Evolutionary conservation across 164 flowering plant species (phyloP).

Genomic region (Tinospora cordifolia): DNA sequence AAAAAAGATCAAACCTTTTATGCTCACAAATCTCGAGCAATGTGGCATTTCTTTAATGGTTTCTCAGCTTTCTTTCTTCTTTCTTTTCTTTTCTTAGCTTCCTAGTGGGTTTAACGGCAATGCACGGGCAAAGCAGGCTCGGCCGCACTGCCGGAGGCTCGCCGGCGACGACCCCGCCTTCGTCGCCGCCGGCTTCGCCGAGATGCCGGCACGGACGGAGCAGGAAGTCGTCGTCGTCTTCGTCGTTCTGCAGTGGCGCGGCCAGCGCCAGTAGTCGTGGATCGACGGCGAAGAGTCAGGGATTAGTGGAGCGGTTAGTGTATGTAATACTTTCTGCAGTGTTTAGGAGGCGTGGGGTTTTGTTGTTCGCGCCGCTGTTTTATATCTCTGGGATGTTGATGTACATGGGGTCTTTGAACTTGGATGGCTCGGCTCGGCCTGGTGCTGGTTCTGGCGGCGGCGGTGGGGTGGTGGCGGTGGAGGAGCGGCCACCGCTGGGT

Average conservation of each 20-base stretch:
- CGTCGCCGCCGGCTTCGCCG: constrained; percentile 42
- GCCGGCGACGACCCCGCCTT: constrained; percentile 12
- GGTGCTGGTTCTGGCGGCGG: too few relatives aligned
- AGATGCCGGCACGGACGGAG: constrained; percentile 34
- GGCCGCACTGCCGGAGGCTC: constrained; percentile 16
- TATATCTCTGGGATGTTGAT: constrained; percentile 52
- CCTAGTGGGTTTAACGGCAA: constrained; percentile 1
- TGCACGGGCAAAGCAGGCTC: constrained; percentile 59
- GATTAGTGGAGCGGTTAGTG: constrained; percentile 34
- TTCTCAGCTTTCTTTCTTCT: too few relatives aligned
- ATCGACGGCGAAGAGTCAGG: constrained; percentile 22
- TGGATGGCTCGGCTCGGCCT: constrained; percentile 24
- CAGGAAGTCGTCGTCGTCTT: constrained; percentile 10
- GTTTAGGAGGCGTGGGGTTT: constrained; percentile 46
- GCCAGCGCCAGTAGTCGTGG: neutral
- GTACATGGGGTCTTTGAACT: constrained; percentile 48
- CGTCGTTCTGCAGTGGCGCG: constrained; percentile 8
- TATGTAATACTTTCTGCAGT: constrained; percentile 46
- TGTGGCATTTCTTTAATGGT: too few relatives aligned
- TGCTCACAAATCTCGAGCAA: too few relatives aligned
- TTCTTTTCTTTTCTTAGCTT: too few relatives aligned
- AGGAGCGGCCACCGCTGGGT: constrained; percentile 37
- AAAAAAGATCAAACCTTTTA: too few relatives aligned
- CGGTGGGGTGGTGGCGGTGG: constrained; percentile 9
- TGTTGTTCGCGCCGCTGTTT: constrained; percentile 52